Conservation (phyloP, 495 filamentous ascomycete genomes). For the Podospora pseudopauciseta region DNA sequence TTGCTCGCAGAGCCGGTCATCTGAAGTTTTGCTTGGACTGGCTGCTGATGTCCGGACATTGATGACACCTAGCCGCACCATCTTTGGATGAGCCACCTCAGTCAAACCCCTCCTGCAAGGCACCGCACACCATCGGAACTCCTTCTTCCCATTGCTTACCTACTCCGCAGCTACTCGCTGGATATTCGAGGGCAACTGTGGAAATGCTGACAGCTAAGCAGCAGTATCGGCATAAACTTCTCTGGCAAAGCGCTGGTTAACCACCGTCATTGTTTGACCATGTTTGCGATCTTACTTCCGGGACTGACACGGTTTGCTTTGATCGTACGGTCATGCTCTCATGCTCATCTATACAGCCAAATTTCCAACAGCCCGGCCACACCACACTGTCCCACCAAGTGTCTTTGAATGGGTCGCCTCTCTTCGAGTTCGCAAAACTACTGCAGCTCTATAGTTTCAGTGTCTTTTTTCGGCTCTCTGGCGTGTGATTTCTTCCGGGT, state of each 20-base stretch:
- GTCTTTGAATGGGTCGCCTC: neutral
- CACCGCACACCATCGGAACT: neutral
- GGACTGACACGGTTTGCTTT: neutral
- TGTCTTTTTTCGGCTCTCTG: neutral
- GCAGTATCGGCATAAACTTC: neutral
- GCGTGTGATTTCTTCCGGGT: neutral
- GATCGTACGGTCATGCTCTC: neutral
- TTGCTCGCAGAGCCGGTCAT: neutral
- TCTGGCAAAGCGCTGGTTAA: neutral
- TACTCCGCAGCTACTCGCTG: neutral
- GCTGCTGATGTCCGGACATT: conserved; percentile 4
- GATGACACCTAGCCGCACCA: conserved; percentile 4
- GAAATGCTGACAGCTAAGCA: neutral
- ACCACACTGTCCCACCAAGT: neutral
- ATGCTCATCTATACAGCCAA: neutral
- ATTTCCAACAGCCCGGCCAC: neutral
- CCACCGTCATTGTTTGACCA: neutral
- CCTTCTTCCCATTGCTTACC: neutral
- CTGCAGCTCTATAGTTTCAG: neutral
- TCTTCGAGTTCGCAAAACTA: neutral
- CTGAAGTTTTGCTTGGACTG: neutral
- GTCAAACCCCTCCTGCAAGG: neutral
- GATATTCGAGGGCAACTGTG: neutral
- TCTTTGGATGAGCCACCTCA: neutral
- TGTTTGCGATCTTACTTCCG: neutral